Conservation (phyloP, 345 rosid genomes). For the Jatropha curcas region DNA sequence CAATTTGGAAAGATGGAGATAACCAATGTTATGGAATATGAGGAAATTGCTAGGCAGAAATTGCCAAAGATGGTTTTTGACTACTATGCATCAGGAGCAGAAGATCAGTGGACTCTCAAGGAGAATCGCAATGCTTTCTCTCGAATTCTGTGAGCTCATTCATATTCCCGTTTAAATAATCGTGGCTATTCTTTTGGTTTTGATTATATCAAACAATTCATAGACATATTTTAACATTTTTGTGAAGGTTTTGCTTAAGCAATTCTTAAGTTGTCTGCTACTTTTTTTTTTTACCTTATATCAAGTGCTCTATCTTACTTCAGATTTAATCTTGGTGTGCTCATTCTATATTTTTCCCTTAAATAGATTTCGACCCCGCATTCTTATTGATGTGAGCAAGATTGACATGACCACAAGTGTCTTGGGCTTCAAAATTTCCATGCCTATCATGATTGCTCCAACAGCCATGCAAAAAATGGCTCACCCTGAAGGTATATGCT, state of each 20-base stretch:
- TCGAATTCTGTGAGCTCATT: constrained; percentile 64
- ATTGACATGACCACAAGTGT: constrained; percentile 74
- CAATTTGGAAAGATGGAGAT: constrained; percentile 54
- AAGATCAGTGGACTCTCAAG: constrained; percentile 91
- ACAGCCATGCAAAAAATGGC: constrained; percentile 99
- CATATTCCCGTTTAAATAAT: background rate
- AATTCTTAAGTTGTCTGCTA: background rate
- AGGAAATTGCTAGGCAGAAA: constrained; percentile 81
- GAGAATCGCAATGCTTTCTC: constrained; percentile 88
- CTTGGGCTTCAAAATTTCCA: constrained; percentile 82
- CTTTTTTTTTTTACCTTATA: background rate
- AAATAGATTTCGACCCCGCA: constrained; percentile 81
- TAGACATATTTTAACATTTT: background rate
- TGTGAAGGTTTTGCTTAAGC: background rate
- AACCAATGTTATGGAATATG: constrained; percentile 84
- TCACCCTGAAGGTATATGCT: constrained; percentile 71
- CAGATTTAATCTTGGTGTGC: background rate
- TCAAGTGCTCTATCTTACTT: background rate
- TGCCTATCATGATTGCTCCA: constrained; percentile 99
- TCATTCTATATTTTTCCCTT: background rate
- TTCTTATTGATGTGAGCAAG: constrained; percentile 84
- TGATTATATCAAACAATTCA: background rate
- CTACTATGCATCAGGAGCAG: constrained; percentile 94
- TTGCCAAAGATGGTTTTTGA: constrained; percentile 93
- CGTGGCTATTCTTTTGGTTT: background rate